Base-by-base conservation (phyloP, 2,329 filamentous ascomycete genomes). In the Tolypocladium endophyticum region DNA sequence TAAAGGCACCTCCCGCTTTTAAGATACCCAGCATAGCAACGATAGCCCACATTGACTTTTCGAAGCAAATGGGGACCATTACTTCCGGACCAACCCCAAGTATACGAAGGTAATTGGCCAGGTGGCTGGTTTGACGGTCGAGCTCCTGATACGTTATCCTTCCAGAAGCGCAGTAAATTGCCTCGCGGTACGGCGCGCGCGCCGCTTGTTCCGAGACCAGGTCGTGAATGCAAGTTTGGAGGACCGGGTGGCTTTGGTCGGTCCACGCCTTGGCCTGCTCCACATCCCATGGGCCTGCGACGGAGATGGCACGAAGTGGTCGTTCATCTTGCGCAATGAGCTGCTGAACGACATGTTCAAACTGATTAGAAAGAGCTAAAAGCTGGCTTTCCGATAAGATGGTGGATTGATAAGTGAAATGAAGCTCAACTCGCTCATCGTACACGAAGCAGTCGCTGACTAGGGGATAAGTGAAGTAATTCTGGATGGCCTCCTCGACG, bases 141-240 rank as follows among this genome's bases (percentile, higher is more conserved):
- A 77, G 65, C 36, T 77, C 69, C 54, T 65, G 57, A 58, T 77
- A 77, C 11, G 75, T 76, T 60, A 76, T 71, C 55, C 66, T 61
- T 23, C 76, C 76, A 59, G 78, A 76, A 74, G 75, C 78, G 1
- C 76, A 74, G 55, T 74, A 65, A 33, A 78, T 70, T n/a, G 77
- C 76, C 4, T 67, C 62, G 16, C 68, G 66, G 20, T 65, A 58
- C 0, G 76, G 74, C 1, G 68, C 63, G 39, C 64, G 64, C 16
- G 58, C 60, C 14, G 73, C 74, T 56, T 71, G 71, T 14, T 9
- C 73, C 75, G 75, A 71, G 47, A 65, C 58, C 18, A 47, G 6
- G 4, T 47, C 43, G 12, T 47, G 43, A 4, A 25, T 12, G 12
- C 43, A 47, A n/a, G 41, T 20, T 11, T 8, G 41, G 2, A 45